Conservation (phyloP, 805 yeast genomes). For the Yarrowia deformans region DNA sequence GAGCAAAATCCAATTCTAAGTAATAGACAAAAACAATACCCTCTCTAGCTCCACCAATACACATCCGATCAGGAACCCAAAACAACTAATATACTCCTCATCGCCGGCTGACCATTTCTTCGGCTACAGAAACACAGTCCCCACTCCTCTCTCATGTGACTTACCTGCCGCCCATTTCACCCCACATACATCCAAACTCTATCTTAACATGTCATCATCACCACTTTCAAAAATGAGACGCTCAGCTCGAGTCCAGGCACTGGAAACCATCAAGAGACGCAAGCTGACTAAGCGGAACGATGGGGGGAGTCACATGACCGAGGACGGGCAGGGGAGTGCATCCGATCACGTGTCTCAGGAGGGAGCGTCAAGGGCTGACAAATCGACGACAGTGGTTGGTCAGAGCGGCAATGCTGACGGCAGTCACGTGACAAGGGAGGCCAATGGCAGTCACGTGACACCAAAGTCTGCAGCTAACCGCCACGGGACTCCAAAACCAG, state of each 20-base stretch:
- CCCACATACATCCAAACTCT: neutral
- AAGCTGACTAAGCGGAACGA: neutral
- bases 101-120: no score
- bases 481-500: neutral
- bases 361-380: neutral
- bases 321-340: no score
- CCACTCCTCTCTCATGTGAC: neutral
- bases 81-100: neutral
- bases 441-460: neutral
- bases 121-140: neutral
- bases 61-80: neutral
- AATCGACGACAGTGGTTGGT: neutral
- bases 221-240: conserved; percentile 19
- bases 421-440: neutral
- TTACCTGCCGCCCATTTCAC: neutral
- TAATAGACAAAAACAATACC: no score
- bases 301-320: conserved; percentile 1
- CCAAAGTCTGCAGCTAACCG: no score
- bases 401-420: neutral
- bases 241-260: conserved; percentile 26
- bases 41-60: neutral
- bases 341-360: neutral
- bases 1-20: no score
- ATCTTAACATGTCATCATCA: neutral
- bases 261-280: conserved; percentile 21